Percentiles rank a stretch among this genome's conserved stretches.
phyloP scores from a whole-genome alignment of 2,329 filamentous ascomycete genomes.

The Amauroascus niger region DNA sequence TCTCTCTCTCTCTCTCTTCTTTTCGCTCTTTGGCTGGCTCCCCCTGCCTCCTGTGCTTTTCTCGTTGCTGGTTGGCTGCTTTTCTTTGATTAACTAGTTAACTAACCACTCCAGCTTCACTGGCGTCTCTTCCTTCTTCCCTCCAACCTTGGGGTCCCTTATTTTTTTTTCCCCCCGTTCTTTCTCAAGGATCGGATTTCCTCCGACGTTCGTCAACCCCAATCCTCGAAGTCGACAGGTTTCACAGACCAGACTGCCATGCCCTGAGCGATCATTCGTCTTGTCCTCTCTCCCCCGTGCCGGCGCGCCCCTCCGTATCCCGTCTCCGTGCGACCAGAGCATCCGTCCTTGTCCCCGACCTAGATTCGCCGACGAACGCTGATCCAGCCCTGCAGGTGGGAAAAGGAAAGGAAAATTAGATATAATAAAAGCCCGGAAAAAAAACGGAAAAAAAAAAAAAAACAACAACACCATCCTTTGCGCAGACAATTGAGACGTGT shows the following conservation, averaged over 20 bases:
- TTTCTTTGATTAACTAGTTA: background rate
- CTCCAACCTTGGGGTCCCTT: background rate
- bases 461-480: too few relatives aligned
- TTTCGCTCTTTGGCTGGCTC: background rate
- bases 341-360: background rate
- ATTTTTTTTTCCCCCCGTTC: background rate
- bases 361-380: background rate
- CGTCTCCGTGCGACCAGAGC: background rate
- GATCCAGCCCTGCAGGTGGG: too few relatives aligned
- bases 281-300: background rate
- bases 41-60: background rate
- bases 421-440: too few relatives aligned
- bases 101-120: background rate
- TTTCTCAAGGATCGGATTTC: background rate
- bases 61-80: conserved; percentile 1
- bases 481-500: background rate
- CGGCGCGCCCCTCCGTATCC: background rate
- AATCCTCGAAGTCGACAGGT: background rate
- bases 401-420: too few relatives aligned
- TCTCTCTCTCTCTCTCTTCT: background rate
- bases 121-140: background rate
- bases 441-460: too few relatives aligned
- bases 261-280: background rate
- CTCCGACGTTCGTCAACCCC: background rate
- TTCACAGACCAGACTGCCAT: background rate